Evolutionary conservation across 495 filamentous ascomycete genomes (phyloP).

Genomic region (Daldinia grandis): DNA sequence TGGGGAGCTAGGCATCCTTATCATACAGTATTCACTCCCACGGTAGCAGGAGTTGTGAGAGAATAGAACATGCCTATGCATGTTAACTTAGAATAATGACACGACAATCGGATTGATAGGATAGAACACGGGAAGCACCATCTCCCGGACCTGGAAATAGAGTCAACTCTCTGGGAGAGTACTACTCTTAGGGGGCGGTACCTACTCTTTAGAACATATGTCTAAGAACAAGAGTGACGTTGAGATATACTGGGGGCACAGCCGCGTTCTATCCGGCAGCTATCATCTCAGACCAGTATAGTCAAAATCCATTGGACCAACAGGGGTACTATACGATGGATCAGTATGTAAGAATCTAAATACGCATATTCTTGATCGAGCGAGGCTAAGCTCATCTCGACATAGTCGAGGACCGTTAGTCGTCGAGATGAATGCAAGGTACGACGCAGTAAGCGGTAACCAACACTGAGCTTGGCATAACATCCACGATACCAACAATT

Average conservation of each 20-base stretch:
- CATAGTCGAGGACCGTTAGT: conserved; percentile 27
- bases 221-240: conserved; percentile 5
- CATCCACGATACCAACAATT: conserved; percentile 12
- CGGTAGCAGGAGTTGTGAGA: conserved; percentile 8
- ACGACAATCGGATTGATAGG: not conserved
- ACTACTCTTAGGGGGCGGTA: conserved; percentile 26
- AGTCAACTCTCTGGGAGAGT: conserved; percentile 14
- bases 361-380: conserved; percentile 8
- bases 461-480: conserved; percentile 26
- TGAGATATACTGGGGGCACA: conserved; percentile 16
- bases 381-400: conserved; percentile 28
- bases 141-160: conserved; percentile 29
- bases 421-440: conserved; percentile 24
- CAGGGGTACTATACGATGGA: conserved; percentile 13
- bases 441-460: conserved; percentile 14
- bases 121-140: conserved; percentile 7
- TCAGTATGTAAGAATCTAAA: conserved; percentile 33
- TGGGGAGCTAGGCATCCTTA: conserved; percentile 10
- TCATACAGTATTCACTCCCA: conserved; percentile 6
- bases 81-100: conserved; percentile 6
- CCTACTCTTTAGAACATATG: conserved; percentile 7
- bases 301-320: not conserved
- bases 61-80: conserved; percentile 11
- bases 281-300: conserved; percentile 9
- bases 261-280: conserved; percentile 19